phyloP scores from a whole-genome alignment of 805 yeast genomes.

The Yueomyces sinensis region DNA sequence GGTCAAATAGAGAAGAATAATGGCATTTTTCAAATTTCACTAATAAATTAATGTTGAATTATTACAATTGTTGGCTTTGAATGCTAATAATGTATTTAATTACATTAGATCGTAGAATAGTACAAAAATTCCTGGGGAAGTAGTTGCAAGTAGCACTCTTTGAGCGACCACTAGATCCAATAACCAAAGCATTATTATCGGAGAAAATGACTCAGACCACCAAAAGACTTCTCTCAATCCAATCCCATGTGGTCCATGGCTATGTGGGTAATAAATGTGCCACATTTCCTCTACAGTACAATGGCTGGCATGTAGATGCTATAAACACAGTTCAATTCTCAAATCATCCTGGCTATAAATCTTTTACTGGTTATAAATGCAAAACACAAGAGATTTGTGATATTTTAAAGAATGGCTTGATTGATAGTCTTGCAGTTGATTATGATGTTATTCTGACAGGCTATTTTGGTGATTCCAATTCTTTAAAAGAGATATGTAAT shows the following conservation, averaged over 20 bases:
- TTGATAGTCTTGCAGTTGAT: conserved; percentile 29
- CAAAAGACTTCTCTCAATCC: conserved; percentile 37
- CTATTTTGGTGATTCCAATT: conserved; percentile 53
- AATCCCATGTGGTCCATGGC: conserved; percentile 92
- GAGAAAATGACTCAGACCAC: not conserved
- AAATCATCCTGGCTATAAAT: conserved; percentile 84
- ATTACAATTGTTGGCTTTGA: too few species aligned
- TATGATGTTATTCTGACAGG: conserved; percentile 71
- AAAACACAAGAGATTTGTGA: conserved; percentile 32
- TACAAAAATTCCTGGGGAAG: too few species aligned
- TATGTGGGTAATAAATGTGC: conserved; percentile 90
- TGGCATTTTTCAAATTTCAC: too few species aligned
- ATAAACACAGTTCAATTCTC: conserved; percentile 81
- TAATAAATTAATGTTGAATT: too few species aligned
- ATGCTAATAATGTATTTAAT: too few species aligned
- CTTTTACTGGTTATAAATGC: conserved; percentile 45
- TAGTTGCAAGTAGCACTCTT: too few species aligned
- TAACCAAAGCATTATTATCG: too few species aligned
- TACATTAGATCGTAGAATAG: not conserved
- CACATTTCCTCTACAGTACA: conserved; percentile 73
- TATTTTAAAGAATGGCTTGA: conserved; percentile 41
- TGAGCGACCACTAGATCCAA: too few species aligned
- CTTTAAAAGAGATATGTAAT: conserved; percentile 36
- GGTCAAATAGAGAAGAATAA: too few species aligned
- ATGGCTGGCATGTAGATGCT: conserved; percentile 88